Evolutionary conservation across 257 asterid genomes (phyloP).

Genomic region (Leptodermis oblonga): DNA sequence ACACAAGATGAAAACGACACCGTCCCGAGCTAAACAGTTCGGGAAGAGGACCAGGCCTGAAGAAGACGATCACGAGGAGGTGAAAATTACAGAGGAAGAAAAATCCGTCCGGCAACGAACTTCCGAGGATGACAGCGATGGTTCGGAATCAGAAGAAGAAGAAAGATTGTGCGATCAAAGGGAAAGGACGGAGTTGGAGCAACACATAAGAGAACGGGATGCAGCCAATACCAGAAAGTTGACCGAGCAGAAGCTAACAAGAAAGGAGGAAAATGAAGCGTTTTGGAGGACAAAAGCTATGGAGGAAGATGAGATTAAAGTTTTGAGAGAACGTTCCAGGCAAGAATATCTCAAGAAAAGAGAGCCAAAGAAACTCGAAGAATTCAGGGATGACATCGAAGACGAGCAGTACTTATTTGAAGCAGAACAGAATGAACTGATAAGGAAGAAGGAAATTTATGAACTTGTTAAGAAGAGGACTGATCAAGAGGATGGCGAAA

Average conservation of each 20-base stretch:
- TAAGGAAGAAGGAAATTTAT: constrained; percentile 56
- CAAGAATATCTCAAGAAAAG: constrained; percentile 78
- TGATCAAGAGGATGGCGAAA: constrained; percentile 43
- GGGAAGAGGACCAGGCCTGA: not conserved
- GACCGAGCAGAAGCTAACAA: not conserved
- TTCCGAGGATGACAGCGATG: constrained; percentile 23
- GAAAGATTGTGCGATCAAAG: constrained; percentile 70
- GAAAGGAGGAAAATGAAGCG: constrained; percentile 14
- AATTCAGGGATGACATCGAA: constrained; percentile 71
- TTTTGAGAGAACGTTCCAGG: constrained; percentile 50
- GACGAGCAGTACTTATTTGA: constrained; percentile 70
- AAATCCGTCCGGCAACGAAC: not conserved
- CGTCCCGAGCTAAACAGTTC: not conserved
- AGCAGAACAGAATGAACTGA: constrained; percentile 48
- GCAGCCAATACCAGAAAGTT: constrained; percentile 79
- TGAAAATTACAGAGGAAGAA: not conserved
- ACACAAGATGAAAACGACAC: not conserved
- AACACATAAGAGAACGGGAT: constrained; percentile 61
- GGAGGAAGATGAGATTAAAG: not conserved
- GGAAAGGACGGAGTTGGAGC: constrained; percentile 72
- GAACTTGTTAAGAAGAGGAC: constrained; percentile 60
- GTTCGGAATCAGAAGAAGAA: constrained; percentile 75
- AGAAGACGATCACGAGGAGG: not conserved
- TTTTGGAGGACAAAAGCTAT: constrained; percentile 38
- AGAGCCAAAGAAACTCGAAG: constrained; percentile 69